A percentile compares a stretch with the other conserved stretches of the same genome.
phyloP scores from a whole-genome alignment of 352 stramenopile genomes.

The Pythium apleroticum region DNA sequence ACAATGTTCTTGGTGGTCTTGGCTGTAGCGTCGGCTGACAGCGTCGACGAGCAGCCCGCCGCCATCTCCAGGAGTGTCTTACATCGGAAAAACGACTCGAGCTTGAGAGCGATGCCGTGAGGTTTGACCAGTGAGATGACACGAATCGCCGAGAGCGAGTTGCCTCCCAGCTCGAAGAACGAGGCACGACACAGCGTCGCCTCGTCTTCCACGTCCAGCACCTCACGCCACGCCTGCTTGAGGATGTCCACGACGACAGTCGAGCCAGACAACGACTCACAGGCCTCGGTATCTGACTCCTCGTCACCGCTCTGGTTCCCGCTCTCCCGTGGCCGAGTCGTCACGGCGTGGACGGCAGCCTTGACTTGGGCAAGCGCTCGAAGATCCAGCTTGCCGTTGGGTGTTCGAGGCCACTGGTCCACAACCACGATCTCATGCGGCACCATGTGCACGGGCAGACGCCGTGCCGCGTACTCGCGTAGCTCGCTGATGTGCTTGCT shows the following conservation, averaged over 20 bases:
- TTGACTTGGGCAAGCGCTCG: constrained; percentile 32
- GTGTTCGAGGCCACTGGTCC: constrained; percentile 50
- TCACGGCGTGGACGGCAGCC: not conserved
- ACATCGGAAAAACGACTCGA: constrained; percentile 52
- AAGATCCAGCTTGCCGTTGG: constrained; percentile 75
- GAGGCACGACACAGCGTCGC: constrained; percentile 30
- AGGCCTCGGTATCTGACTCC: not conserved
- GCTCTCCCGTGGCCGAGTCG: not conserved
- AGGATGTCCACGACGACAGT: constrained; percentile 41
- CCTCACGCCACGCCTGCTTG: constrained; percentile 51
- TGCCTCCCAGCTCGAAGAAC: constrained; percentile 72
- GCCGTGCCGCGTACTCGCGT: constrained; percentile 26
- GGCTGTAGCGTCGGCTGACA: constrained; percentile 16
- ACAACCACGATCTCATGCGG: constrained; percentile 48
- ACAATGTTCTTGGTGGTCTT: constrained; percentile 16
- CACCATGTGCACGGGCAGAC: constrained; percentile 69
- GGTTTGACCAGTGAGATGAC: constrained; percentile 55
- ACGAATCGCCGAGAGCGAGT: constrained; percentile 65
- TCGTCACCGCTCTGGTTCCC: not conserved
- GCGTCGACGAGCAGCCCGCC: constrained; percentile 1
- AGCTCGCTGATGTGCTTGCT: constrained; percentile 26
- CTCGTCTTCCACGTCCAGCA: constrained; percentile 39
- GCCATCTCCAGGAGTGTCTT: constrained; percentile 46
- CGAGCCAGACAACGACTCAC: constrained; percentile 6
- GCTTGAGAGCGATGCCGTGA: constrained; percentile 39